Evolutionary conservation across 805 yeast genomes (phyloP).

Genomic region (Metschnikowia rubicola): DNA sequence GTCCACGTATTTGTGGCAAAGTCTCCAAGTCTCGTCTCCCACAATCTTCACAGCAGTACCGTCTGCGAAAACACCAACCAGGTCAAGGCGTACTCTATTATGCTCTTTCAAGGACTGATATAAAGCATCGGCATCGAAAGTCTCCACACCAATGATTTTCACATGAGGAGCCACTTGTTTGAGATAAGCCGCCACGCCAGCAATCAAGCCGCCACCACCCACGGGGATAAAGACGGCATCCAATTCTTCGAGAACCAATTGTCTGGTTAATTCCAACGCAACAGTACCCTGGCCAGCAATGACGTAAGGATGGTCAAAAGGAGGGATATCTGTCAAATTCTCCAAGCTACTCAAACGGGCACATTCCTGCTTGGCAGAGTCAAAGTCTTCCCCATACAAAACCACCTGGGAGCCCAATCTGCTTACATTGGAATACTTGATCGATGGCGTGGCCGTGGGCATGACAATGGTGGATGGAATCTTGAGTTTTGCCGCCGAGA

Average conservation of each 20-base stretch:
- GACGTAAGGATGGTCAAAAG: constrained; percentile 96
- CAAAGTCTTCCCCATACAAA: constrained; percentile 89
- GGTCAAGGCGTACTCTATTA: constrained; percentile 51
- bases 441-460: constrained; percentile 97
- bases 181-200: constrained; percentile 87
- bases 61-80: constrained; percentile 97
- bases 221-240: constrained; percentile 88
- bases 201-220: constrained; percentile 96
- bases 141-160: constrained; percentile 92
- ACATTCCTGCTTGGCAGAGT: constrained; percentile 92
- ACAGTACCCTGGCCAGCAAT: constrained; percentile 99
- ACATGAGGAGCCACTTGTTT: constrained; percentile 98
- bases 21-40: constrained; percentile 89
- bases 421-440: constrained; percentile 87
- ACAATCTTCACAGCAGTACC: constrained; percentile 93
- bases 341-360: constrained; percentile 62
- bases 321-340: constrained; percentile 89
- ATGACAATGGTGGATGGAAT: constrained; percentile 96
- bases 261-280: constrained; percentile 89
- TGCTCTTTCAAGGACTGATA: constrained; percentile 60
- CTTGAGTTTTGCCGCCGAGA: constrained; percentile 75
- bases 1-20: constrained; percentile 77
- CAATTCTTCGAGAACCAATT: constrained; percentile 69
- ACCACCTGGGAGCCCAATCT: constrained; percentile 94
- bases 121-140: constrained; percentile 93